A percentile compares a stretch with the other conserved stretches of the same genome.
phyloP scores from a whole-genome alignment of 1,139 yeast genomes.

The Blastobotrys serpentis region DNA sequence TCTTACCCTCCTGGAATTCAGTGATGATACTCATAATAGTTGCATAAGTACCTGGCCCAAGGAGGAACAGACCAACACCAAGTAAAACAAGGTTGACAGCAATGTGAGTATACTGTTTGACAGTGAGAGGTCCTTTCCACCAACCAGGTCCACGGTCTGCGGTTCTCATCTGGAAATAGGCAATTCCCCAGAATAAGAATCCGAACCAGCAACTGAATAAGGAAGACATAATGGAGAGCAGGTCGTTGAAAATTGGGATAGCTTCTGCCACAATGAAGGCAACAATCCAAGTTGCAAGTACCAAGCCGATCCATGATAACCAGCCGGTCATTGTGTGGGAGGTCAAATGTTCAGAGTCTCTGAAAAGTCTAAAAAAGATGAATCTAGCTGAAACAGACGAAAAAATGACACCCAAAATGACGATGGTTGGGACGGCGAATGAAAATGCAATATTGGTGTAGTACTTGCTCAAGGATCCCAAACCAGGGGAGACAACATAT shows the following conservation, averaged over 20 bases:
- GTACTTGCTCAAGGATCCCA: constrained; percentile 49
- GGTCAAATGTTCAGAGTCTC: constrained; percentile 44
- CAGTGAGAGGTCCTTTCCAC: constrained; percentile 28
- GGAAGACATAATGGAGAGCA: constrained; percentile 58
- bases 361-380: constrained; percentile 47
- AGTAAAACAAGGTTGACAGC: constrained; percentile 43
- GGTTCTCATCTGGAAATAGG: constrained; percentile 40
- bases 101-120: constrained; percentile 34
- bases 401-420: constrained; percentile 56
- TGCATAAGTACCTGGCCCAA: constrained; percentile 61
- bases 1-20: constrained; percentile 48
- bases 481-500: constrained; percentile 58
- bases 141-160: constrained; percentile 33
- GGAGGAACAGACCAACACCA: constrained; percentile 49
- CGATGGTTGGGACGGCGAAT: constrained; percentile 59
- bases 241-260: constrained; percentile 61
- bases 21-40: constrained; percentile 52
- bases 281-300: constrained; percentile 47
- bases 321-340: constrained; percentile 53
- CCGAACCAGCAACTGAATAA: constrained; percentile 66
- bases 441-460: constrained; percentile 57
- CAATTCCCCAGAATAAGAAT: constrained; percentile 62
- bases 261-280: constrained; percentile 61
- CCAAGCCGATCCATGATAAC: constrained; percentile 50
- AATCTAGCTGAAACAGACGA: constrained; percentile 55